Evolutionary conservation across 768 basidiomycete species (phyloP), one percentile per base, ranked within the genome.

Genomic region (Rhodotorula sphaerocarpa): DNA sequence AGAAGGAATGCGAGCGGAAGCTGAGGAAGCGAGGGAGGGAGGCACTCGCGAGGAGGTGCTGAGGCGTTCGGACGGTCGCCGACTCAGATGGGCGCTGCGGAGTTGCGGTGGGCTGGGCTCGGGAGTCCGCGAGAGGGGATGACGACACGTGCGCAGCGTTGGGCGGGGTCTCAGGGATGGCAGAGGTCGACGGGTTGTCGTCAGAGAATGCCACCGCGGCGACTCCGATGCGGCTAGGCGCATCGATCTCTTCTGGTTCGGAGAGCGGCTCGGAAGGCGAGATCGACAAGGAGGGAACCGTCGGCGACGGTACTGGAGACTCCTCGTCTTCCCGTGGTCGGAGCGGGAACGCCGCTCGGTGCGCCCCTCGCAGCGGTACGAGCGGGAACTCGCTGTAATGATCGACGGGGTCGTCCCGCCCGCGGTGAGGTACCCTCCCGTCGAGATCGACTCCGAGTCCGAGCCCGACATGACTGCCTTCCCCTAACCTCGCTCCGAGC

Each of bases 231-330:
- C n/a, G n/a, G n/a, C n/a, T n/a, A n/a, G n/a, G n/a, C n/a, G n/a
- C n/a, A n/a, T n/a, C n/a, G n/a, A n/a, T 31, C 28, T 67, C 66
- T n/a, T 57, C 55, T 46, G 43, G 10, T 39, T 39, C 36, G 36
- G 36, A 16, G 5, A 25, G 27, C 12, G 11, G 23, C 9, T 18
- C 18, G 6, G 41, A 62, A 4, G 67, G 62, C 7, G 59, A 61
- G 47, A 68, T 51, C 23, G 67, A 45, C 20, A 68, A 31, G 6
- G 62, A 64, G 21, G 62, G 67, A 10, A 64, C 41, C 15, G 54
- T 39, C 23, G 45, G 30, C 16, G 55, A 61, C 7, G 55, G 57
- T 31, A 28, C n/a, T n/a, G n/a, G n/a, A n/a, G n/a, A n/a, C n/a
- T n/a, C n/a, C n/a, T n/a, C n/a, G n/a, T n/a, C 36, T 39, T 39